Evolutionary conservation across 352 stramenopile species (phyloP).

Genomic region (Globisporangium megalacanthum): DNA sequence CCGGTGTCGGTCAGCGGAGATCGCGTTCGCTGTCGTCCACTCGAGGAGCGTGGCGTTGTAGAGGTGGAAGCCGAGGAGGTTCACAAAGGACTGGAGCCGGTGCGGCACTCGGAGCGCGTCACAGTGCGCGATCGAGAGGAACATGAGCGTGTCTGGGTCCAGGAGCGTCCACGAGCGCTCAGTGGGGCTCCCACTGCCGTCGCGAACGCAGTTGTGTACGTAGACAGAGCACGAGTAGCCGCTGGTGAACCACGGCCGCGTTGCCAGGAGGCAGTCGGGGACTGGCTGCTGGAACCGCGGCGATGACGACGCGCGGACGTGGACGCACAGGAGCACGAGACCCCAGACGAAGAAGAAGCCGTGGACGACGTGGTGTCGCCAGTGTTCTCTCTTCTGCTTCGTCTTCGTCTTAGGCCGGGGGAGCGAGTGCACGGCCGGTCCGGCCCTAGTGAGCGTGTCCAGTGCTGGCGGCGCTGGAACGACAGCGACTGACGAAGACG

Average conservation of each 20-base stretch:
- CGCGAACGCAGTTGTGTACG: slow-evolving; percentile 7
- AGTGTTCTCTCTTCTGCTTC: not conserved
- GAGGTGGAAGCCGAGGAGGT: slow-evolving; percentile 24
- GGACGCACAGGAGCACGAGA: not conserved
- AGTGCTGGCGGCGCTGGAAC: not conserved
- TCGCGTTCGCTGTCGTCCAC: slow-evolving; percentile 4
- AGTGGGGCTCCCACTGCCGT: not conserved
- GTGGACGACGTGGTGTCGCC: not conserved
- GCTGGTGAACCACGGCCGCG: slow-evolving; percentile 3
- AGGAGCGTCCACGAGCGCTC: slow-evolving; percentile 4
- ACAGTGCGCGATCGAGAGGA: slow-evolving; percentile 22
- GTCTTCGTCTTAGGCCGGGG: no score
- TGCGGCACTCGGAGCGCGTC: slow-evolving; percentile 11
- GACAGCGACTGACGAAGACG: not conserved
- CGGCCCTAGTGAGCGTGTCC: no score
- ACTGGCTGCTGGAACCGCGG: not conserved
- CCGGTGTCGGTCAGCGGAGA: slow-evolving; percentile 1
- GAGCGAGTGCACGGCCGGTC: no score
- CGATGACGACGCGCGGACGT: slow-evolving; percentile 6
- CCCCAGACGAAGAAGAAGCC: slow-evolving; percentile 9
- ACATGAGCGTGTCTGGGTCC: slow-evolving; percentile 8
- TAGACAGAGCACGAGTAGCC: slow-evolving; percentile 8
- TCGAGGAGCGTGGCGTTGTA: slow-evolving; percentile 22
- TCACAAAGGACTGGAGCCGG: slow-evolving; percentile 16
- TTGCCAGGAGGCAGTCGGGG: slow-evolving; percentile 1